phyloP scores from a whole-genome alignment of 805 yeast species.

The Teunomyces gatunensis region DNA sequence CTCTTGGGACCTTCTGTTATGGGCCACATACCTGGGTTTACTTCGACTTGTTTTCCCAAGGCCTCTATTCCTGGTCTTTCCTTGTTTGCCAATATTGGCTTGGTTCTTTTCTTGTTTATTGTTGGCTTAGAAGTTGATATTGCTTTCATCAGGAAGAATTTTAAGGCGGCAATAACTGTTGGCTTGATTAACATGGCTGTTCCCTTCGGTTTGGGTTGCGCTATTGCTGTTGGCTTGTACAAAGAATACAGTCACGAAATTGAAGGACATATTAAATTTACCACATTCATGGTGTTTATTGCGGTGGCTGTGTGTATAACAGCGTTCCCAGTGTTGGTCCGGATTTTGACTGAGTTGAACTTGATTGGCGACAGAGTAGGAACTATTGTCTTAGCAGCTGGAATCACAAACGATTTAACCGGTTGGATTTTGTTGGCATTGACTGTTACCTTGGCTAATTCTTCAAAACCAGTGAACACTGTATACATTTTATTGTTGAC shows the following conservation, averaged over 20 bases:
- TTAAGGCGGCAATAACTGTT: slow-evolving; percentile 61
- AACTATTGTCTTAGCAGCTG: slow-evolving; percentile 72
- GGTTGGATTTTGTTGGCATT: slow-evolving; percentile 83
- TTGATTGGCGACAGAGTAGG: slow-evolving; percentile 73
- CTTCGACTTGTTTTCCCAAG: slow-evolving; percentile 60
- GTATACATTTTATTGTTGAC: slow-evolving; percentile 66
- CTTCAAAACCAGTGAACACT: slow-evolving; percentile 65
- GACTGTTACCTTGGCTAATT: slow-evolving; percentile 72
- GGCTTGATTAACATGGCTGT: slow-evolving; percentile 72
- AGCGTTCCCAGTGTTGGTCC: slow-evolving; percentile 80
- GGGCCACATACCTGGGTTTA: slow-evolving; percentile 69
- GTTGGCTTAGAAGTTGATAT: slow-evolving; percentile 80
- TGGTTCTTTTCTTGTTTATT: slow-evolving; percentile 69
- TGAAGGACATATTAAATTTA: slow-evolving; percentile 41
- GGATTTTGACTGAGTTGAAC: slow-evolving; percentile 72
- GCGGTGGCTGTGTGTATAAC: slow-evolving; percentile 84
- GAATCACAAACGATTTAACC: slow-evolving; percentile 72
- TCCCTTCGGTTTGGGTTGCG: slow-evolving; percentile 79
- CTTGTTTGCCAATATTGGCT: slow-evolving; percentile 70
- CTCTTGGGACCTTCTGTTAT: slow-evolving; percentile 72
- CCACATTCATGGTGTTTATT: slow-evolving; percentile 75
- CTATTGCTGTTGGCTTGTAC: slow-evolving; percentile 65
- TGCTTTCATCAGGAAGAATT: slow-evolving; percentile 57
- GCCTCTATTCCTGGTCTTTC: slow-evolving; percentile 63
- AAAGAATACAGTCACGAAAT: slow-evolving; percentile 45